Percentiles rank a stretch among this genome's conserved stretches.
phyloP scores from a whole-genome alignment of 75 land plant species.

The Sequoiadendron giganteum region DNA sequence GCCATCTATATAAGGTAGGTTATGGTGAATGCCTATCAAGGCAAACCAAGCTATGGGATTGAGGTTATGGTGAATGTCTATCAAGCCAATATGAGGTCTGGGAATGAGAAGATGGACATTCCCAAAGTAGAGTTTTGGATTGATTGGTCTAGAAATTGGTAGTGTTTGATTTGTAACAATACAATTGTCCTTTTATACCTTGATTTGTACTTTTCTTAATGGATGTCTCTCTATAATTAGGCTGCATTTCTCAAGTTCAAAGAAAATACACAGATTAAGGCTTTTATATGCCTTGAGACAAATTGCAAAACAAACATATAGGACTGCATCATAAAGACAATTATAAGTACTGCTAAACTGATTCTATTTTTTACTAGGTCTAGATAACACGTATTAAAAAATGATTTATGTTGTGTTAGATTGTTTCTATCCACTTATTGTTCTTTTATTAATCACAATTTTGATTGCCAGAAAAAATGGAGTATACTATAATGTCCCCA shows the following conservation, averaged over 20 bases:
- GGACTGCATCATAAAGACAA: neutral
- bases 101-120: no score
- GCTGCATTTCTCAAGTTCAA: neutral
- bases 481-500: constrained; percentile 26
- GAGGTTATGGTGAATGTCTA: no score
- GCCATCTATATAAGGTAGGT: neutral
- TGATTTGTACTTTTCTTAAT: no score
- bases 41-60: no score
- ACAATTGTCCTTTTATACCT: no score
- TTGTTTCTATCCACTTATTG: neutral
- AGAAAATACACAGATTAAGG: neutral
- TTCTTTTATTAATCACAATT: neutral
- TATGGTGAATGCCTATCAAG: neutral
- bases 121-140: no score
- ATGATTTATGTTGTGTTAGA: neutral
- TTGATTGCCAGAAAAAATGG: no score
- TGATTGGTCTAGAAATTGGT: no score
- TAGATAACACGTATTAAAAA: neutral
- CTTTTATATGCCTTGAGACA: neutral
- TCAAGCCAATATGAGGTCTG: no score
- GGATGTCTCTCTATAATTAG: neutral
- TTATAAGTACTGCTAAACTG: no score
- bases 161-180: no score
- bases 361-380: neutral
- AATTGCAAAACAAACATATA: neutral